Conservation (phyloP, 2,329 filamentous ascomycete genomes). For the Paecilomyces sp. region DNA sequence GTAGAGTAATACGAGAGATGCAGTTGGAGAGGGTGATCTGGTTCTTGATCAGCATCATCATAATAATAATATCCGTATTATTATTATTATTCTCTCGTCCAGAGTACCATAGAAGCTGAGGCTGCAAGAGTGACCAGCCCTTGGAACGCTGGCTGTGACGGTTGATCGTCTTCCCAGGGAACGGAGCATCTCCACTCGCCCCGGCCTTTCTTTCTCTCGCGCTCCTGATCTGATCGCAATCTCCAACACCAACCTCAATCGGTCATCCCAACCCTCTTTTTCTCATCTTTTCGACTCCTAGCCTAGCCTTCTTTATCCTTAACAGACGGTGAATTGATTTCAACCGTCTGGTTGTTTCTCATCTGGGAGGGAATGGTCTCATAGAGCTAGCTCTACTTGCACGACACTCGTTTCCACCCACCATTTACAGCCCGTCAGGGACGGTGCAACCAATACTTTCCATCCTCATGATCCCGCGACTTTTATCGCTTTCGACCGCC, state of each 20-base stretch:
- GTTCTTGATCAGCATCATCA: not conserved
- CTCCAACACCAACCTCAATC: not conserved
- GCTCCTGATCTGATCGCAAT: not conserved
- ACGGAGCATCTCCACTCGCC: not conserved
- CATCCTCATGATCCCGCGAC: conserved; percentile 5
- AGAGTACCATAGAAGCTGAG: not conserved
- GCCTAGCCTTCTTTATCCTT: not conserved
- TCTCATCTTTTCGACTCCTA: not conserved
- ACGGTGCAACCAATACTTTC: not conserved
- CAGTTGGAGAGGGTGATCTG: not conserved
- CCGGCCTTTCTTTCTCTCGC: not conserved
- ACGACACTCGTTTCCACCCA: not conserved
- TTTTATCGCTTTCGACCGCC: not conserved
- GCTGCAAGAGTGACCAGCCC: not conserved
- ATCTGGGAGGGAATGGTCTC: conserved; percentile 5
- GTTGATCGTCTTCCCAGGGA: not conserved
- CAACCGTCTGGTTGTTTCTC: not conserved
- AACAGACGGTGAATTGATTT: not conserved
- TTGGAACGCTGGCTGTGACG: not conserved
- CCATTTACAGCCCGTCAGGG: not conserved
- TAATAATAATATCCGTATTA: not conserved
- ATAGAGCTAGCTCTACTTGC: not conserved
- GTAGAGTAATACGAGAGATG: not conserved
- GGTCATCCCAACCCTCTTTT: not conserved
- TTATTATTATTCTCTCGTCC: not conserved